Percentiles rank a stretch among this genome's conserved stretches.
Evolutionary conservation across 2,329 filamentous ascomycete species (phyloP).

Genomic region (Dactylellina parvicollis): DNA sequence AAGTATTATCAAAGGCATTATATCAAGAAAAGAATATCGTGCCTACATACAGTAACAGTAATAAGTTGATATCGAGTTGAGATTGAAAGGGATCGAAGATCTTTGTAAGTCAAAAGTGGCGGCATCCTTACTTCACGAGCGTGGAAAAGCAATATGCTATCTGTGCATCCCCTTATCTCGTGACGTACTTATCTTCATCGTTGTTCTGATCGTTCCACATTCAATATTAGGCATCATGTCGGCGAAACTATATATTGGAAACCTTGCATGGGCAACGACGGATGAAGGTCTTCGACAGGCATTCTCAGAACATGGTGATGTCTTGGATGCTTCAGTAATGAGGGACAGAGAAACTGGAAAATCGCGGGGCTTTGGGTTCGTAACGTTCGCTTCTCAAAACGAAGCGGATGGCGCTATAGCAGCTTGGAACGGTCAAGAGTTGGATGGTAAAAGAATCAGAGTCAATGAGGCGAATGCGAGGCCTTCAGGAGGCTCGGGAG

Average conservation of each 20-base stretch:
- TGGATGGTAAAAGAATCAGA: not conserved
- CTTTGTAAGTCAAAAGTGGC: no score
- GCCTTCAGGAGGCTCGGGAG: not conserved
- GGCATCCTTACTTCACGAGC: no score
- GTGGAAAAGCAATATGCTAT: no score
- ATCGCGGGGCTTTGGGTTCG: slow-evolving; percentile 96
- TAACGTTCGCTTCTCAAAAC: slow-evolving; percentile 80
- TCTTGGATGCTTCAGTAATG: slow-evolving; percentile 69
- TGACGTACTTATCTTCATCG: no score
- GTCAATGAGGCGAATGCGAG: not conserved
- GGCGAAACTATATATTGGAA: slow-evolving; percentile 3
- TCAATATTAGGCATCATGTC: no score
- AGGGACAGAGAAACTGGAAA: slow-evolving; percentile 97
- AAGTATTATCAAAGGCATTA: no score
- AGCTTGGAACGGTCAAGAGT: slow-evolving; percentile 88
- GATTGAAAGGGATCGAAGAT: no score
- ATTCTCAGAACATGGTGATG: not conserved
- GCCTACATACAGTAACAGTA: no score
- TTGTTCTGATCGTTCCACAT: no score
- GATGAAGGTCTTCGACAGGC: not conserved
- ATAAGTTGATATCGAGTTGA: no score
- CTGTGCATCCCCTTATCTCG: no score
- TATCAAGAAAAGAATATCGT: no score
- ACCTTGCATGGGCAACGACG: not conserved
- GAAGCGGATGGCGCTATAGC: slow-evolving; percentile 85